These are phyloP conservation scores for Allium fistulosum DNA, from an alignment of 106 monocot species.

Conservation along the genomic window DNA sequence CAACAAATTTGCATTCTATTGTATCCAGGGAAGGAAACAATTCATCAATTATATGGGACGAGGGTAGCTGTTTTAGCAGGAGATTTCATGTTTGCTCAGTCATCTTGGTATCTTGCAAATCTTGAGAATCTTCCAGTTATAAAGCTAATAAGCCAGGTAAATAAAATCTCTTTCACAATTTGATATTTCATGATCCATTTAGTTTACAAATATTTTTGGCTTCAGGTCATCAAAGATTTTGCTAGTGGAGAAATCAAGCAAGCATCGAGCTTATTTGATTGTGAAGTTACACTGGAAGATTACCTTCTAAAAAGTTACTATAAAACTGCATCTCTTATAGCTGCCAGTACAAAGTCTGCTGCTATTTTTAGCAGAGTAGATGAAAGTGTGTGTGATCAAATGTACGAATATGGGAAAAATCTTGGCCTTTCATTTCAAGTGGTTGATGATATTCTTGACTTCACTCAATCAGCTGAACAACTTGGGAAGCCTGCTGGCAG, in stretches of 20 bases:
- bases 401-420: conserved; percentile 88
- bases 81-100: conserved; percentile 98
- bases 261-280: conserved; percentile 77
- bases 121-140: conserved; percentile 92
- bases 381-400: conserved; percentile 45
- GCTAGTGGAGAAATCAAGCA: conserved; percentile 97
- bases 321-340: conserved; percentile 85
- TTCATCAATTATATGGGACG: conserved; percentile 88
- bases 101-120: conserved; percentile 97
- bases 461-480: conserved; percentile 91
- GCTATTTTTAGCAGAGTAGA: conserved; percentile 70
- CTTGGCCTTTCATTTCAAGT: conserved; percentile 92
- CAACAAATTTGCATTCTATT: too few species aligned
- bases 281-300: conserved; percentile 70
- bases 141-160: conserved; percentile 95
- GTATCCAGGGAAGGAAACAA: conserved; percentile 81
- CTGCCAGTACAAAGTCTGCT: conserved; percentile 82
- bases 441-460: conserved; percentile 90
- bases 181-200: too few species aligned
- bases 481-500: conserved; percentile 78
- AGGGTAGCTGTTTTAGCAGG: conserved; percentile 88
- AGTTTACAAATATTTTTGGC: background rate
- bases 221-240: conserved; percentile 97
- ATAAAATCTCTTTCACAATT: too few species aligned
- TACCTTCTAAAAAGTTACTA: conserved; percentile 93